Conservation (phyloP, 768 basidiomycete genomes). For the Harrya chromipes region DNA sequence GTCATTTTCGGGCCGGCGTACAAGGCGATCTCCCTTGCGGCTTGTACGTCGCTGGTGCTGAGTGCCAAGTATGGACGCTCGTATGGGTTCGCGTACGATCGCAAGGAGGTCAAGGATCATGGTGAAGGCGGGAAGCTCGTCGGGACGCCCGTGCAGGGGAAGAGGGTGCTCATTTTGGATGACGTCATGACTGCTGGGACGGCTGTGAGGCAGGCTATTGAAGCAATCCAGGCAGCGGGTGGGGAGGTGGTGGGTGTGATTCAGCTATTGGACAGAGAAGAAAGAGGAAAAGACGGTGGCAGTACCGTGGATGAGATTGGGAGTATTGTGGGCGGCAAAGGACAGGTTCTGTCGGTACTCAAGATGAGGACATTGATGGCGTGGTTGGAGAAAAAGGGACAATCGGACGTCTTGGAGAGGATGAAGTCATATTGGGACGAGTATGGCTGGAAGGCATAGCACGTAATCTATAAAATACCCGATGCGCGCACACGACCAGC, state of each 20-base stretch:
- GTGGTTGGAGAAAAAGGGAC: constrained; percentile 74
- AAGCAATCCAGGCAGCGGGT: constrained; percentile 61
- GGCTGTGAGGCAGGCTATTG: constrained; percentile 81
- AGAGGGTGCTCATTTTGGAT: constrained; percentile 85
- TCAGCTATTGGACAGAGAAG: constrained; percentile 71
- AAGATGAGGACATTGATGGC: constrained; percentile 81
- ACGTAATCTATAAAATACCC: no score
- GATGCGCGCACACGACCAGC: no score
- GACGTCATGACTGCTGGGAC: constrained; percentile 96
- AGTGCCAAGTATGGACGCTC: constrained; percentile 58
- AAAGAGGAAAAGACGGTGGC: constrained; percentile 44
- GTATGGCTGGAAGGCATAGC: constrained; percentile 28
- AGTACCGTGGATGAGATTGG: constrained; percentile 87
- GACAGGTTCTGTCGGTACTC: constrained; percentile 73
- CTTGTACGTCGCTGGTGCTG: constrained; percentile 75
- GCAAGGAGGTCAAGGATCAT: constrained; percentile 95
- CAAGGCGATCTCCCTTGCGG: constrained; percentile 94
- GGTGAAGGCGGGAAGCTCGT: constrained; percentile 94
- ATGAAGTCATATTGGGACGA: constrained; percentile 67
- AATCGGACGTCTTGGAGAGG: constrained; percentile 54
- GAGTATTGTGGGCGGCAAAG: constrained; percentile 59
- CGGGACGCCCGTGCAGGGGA: constrained; percentile 77
- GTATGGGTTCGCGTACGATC: constrained; percentile 86
- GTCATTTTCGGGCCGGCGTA: constrained; percentile 96
- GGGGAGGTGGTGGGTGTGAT: constrained; percentile 89